Conservation (phyloP, 495 filamentous ascomycete genomes). For the Annulohypoxylon moriforme region DNA sequence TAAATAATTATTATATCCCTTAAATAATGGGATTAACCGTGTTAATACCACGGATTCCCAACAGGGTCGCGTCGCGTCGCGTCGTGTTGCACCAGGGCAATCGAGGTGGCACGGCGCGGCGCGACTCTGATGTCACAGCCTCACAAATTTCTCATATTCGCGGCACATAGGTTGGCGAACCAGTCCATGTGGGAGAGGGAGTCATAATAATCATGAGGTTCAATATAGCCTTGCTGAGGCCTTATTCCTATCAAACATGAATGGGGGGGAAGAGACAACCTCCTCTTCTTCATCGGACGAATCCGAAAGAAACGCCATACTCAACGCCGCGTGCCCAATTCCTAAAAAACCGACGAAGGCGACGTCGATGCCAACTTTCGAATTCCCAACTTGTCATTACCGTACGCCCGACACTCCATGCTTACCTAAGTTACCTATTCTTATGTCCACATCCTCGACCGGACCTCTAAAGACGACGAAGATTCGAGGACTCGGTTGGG, state of each 20-base stretch:
- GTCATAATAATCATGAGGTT: not conserved
- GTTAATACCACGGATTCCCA: no score
- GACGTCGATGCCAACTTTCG: not conserved
- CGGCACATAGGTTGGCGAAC: no score
- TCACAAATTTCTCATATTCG: no score
- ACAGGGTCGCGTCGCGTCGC: no score
- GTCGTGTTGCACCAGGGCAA: no score
- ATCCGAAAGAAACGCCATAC: not conserved
- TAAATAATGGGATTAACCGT: no score
- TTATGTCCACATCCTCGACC: not conserved
- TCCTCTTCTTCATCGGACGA: not conserved
- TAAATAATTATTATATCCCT: no score
- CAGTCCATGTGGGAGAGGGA: not conserved
- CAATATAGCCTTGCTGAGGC: not conserved
- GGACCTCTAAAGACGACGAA: not conserved
- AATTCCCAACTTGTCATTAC: not conserved
- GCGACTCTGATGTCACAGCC: no score
- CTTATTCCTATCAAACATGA: not conserved
- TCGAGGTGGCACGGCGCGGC: no score
- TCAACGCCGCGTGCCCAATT: conserved; percentile 12
- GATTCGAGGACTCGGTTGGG: not conserved
- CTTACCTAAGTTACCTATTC: not conserved
- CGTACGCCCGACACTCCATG: not conserved
- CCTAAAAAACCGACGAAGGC: conserved; percentile 3
- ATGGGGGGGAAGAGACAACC: not conserved